Evolutionary conservation across 108 stramenopile species (phyloP).

Genomic region (Chaetoceros tenuissimus): DNA sequence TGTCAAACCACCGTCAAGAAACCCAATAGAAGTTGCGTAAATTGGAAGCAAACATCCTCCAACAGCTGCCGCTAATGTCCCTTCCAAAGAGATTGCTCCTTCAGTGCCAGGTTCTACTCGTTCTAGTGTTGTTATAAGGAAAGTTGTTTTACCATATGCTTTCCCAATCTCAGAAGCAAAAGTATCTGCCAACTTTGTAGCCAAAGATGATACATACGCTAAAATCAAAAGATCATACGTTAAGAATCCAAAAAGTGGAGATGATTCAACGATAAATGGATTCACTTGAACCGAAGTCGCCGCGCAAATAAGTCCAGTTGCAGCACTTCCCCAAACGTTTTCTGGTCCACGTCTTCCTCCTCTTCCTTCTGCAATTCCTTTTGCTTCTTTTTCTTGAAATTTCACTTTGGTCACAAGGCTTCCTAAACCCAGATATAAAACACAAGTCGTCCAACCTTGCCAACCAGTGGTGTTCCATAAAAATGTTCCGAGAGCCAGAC

Average conservation of each 20-base stretch:
- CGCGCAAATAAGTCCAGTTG: slow-evolving; percentile 66
- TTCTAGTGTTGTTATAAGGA: slow-evolving; percentile 85
- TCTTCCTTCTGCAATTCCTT: slow-evolving; percentile 89
- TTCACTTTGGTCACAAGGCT: slow-evolving; percentile 81
- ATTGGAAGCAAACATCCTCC: slow-evolving; percentile 75
- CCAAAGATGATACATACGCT: slow-evolving; percentile 82
- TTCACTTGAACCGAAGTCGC: slow-evolving; percentile 32
- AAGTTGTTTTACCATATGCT: slow-evolving; percentile 92
- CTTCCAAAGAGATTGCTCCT: slow-evolving; percentile 85
- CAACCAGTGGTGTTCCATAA: slow-evolving; percentile 81
- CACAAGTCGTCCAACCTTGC: slow-evolving; percentile 84
- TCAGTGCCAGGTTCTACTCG: slow-evolving; percentile 87
- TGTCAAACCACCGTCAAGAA: slow-evolving; percentile 22
- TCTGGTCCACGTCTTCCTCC: slow-evolving; percentile 92
- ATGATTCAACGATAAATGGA: not conserved
- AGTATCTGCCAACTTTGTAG: slow-evolving; percentile 93
- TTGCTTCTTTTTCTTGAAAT: slow-evolving; percentile 76
- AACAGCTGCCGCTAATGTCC: slow-evolving; percentile 79
- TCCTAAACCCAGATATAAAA: slow-evolving; percentile 76
- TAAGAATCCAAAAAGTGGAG: slow-evolving; percentile 40
- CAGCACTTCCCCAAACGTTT: slow-evolving; percentile 93
- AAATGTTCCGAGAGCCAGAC: slow-evolving; percentile 63
- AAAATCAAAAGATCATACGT: slow-evolving; percentile 49
- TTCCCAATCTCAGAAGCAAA: slow-evolving; percentile 95
- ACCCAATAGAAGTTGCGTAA: slow-evolving; percentile 47